Percentiles rank a stretch among this genome's conserved stretches.
phyloP scores from a whole-genome alignment of 2,329 filamentous ascomycete genomes.

The Periconia digitata region DNA sequence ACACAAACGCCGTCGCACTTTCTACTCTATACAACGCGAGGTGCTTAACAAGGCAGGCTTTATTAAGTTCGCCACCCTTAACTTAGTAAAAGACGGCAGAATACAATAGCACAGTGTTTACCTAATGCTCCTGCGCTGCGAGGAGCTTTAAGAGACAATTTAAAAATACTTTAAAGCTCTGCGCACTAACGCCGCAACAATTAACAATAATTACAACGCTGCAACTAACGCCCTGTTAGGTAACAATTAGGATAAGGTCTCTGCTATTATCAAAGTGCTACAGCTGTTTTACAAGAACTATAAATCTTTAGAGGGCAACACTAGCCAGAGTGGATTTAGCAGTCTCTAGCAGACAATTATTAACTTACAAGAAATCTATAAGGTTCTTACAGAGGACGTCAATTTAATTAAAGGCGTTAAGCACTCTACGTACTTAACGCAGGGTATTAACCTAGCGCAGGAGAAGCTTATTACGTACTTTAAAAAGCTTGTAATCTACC shows the following conservation, averaged over 20 bases:
- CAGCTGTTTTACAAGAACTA: constrained; percentile 3
- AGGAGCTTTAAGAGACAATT: constrained; percentile 1
- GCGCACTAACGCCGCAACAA: not conserved
- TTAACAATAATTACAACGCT: constrained; percentile 5
- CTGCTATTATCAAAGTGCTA: constrained; percentile 6
- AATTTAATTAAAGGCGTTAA: not conserved
- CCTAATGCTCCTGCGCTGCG: constrained; percentile 1
- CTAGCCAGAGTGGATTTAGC: constrained; percentile 6
- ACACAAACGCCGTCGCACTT: not conserved
- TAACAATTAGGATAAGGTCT: constrained; percentile 7
- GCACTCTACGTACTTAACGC: constrained; percentile 2
- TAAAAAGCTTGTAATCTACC: constrained; percentile 7
- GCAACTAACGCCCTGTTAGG: constrained; percentile 3
- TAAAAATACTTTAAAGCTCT: constrained; percentile 1
- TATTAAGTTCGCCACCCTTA: constrained; percentile 1
- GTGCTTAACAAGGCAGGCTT: not conserved
- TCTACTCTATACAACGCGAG: not conserved
- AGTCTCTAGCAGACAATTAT: constrained; percentile 10
- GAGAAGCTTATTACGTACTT: constrained; percentile 12
- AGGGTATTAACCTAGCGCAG: constrained; percentile 1
- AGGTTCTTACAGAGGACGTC: not conserved
- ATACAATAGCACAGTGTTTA: constrained; percentile 1
- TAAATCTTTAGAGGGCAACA: constrained; percentile 6
- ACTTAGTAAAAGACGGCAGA: constrained; percentile 2
- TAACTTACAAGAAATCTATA: constrained; percentile 5